Evolutionary conservation across 352 stramenopile genomes (phyloP).

Genomic region (Pelagophyceae sp.): DNA sequence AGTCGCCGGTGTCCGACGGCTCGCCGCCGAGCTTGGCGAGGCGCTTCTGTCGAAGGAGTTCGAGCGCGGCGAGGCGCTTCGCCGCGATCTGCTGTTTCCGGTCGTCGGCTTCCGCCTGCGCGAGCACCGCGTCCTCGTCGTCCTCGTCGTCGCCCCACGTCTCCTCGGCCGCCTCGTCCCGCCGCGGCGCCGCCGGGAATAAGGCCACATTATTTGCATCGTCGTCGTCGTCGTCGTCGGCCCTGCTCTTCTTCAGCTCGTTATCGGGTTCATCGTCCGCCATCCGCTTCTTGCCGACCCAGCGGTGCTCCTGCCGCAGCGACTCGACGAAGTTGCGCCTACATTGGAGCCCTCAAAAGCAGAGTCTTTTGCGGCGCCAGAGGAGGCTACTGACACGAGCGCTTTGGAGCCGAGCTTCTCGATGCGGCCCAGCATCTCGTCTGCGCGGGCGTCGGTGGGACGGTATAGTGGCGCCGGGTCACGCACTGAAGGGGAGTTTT

Average conservation of each 20-base stretch:
- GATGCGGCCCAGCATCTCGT: slow-evolving; percentile 4
- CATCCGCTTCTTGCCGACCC: background rate
- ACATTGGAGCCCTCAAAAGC: no score
- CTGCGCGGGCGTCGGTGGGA: background rate
- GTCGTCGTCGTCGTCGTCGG: no score
- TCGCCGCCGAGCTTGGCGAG: no score
- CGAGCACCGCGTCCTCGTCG: background rate
- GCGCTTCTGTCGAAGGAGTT: background rate
- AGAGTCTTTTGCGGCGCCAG: no score
- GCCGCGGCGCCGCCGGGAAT: no score
- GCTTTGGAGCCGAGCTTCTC: background rate
- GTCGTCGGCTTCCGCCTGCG: background rate
- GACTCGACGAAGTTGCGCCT: background rate
- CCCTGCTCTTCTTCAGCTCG: no score
- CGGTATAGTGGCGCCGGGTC: background rate
- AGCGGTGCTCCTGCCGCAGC: background rate
- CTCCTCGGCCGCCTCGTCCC: background rate
- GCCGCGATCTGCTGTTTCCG: background rate
- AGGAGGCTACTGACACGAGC: no score
- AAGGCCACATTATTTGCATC: no score
- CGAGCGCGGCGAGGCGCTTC: background rate
- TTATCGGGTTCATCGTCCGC: no score
- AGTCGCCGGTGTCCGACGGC: no score
- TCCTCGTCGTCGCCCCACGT: background rate
- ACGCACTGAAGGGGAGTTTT: background rate